These are phyloP conservation scores for Tulasnella sp. DNA, from an alignment of 768 basidiomycete species.

Conservation along the genomic window DNA sequence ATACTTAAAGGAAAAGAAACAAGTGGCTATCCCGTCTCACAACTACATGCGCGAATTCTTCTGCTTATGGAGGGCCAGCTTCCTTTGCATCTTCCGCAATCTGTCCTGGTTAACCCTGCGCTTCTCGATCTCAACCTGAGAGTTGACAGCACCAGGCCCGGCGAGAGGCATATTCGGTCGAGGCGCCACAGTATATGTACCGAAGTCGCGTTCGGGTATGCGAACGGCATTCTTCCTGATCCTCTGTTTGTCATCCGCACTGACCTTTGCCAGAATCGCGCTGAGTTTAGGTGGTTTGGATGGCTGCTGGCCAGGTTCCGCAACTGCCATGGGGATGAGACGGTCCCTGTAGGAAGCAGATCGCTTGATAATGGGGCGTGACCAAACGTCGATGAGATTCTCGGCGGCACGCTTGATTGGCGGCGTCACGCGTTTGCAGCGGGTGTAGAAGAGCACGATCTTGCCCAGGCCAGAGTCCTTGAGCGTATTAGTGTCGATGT, in stretches of 20 bases:
- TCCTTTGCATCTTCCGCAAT: slow-evolving; percentile 16
- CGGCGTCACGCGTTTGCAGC: slow-evolving; percentile 78
- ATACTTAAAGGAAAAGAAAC: no score
- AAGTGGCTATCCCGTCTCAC: no score
- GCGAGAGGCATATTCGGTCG: slow-evolving; percentile 21
- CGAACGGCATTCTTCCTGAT: slow-evolving; percentile 69
- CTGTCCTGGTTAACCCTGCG: slow-evolving; percentile 16
- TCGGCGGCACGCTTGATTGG: slow-evolving; percentile 73
- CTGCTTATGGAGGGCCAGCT: slow-evolving; percentile 17
- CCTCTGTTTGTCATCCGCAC: slow-evolving; percentile 49
- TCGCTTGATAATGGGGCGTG: slow-evolving; percentile 83
- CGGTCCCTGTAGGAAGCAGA: slow-evolving; percentile 70
- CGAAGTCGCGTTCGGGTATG: slow-evolving; percentile 67
- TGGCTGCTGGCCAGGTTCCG: slow-evolving; percentile 24
- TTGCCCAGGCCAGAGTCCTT: slow-evolving; percentile 86
- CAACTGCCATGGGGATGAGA: slow-evolving; percentile 48
- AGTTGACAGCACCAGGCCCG: slow-evolving; percentile 8
- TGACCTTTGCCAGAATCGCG: slow-evolving; percentile 55
- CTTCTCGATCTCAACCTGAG: slow-evolving; percentile 16
- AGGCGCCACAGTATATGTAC: slow-evolving; percentile 74
- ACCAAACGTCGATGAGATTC: slow-evolving; percentile 77
- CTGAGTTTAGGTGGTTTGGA: slow-evolving; percentile 46
- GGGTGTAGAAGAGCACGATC: slow-evolving; percentile 90
- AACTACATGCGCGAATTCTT: slow-evolving; percentile 12
- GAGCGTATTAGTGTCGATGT: slow-evolving; percentile 80